Base-by-base conservation (phyloP, 2,329 filamentous ascomycete genomes). In the Lecanoromycetidae sp. region DNA sequence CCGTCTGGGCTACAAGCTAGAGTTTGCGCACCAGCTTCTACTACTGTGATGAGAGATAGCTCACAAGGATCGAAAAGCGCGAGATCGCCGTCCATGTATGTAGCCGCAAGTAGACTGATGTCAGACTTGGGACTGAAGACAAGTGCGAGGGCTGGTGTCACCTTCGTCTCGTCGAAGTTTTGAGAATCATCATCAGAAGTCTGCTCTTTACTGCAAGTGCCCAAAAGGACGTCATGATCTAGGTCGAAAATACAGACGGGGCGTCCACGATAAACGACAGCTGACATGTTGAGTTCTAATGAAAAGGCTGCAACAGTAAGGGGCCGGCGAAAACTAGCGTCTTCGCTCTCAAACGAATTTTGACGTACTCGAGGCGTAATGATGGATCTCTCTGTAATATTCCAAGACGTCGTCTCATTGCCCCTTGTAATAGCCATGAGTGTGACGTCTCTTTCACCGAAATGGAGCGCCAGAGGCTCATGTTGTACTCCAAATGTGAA, bases 21-120 rank as follows among this genome's bases (percentile, higher is more conserved):
- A 2, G 45, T 46, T 10, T 54, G 45, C 4, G 54, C 51, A 27
- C 58, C 34, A 20, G 34, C 34, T 20, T 36, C 34, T 6, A 17
- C 15, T 22, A 23, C 57, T 55, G 8, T 19, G 4, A 36, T 20
- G 17, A 36, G 17, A 17, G 12, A 36, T 9, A 36, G 34, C 34
- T 36, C 34, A 27, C 33, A 49, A 2, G 57, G 60, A 27, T 64
- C 59, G 20, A 66, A 49, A 8, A 64, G 50, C 2, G 20, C 59
- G n/a, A 65, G 57, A 13, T 63, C 57, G 5, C 61, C 60, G 43
- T 63, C 59, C 13, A 57, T 51, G 38, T 64, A 64, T 2, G 57
- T 44, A 3, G 20, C 30, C 6, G 29, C 25, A n/a, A 33, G 33
- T 5, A 63, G 54, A 3, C 37, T 37, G 37, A 61, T 55, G 38